phyloP scores from a whole-genome alignment of 129 eudicot genomes.

The Helianthus tuberosus region DNA sequence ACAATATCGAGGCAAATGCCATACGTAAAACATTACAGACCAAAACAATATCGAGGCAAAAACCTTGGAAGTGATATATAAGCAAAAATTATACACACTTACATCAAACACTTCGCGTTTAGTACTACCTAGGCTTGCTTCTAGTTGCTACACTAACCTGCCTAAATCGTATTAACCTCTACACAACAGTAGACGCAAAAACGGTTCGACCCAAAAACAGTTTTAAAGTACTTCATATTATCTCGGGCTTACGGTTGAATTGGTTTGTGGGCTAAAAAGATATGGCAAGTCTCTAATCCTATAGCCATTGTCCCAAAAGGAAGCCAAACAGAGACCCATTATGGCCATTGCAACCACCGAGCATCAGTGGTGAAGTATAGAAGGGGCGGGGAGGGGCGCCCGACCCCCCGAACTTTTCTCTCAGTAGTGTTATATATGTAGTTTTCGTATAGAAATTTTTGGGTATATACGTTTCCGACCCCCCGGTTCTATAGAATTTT shows the following conservation, averaged over 20 bases:
- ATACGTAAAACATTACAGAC: background rate
- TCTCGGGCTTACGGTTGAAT: slow-evolving; percentile 49
- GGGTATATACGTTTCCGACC: too few relatives aligned
- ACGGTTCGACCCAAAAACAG: background rate
- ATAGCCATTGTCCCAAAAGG: slow-evolving; percentile 89
- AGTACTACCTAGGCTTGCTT: slow-evolving; percentile 19
- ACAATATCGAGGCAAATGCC: too few relatives aligned
- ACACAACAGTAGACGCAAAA: slow-evolving; percentile 15
- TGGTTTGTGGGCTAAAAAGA: slow-evolving; percentile 41
- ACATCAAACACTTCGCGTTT: slow-evolving; percentile 13
- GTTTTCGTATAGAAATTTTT: too few relatives aligned
- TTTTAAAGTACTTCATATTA: background rate
- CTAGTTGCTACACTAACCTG: slow-evolving; percentile 23
- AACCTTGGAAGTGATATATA: slow-evolving; percentile 15
- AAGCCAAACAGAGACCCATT: slow-evolving; percentile 93
- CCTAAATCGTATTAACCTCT: slow-evolving; percentile 1
- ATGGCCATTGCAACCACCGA: slow-evolving; percentile 98
- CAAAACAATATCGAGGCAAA: background rate
- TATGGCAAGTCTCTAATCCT: slow-evolving; percentile 75
- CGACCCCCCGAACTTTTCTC: too few relatives aligned
- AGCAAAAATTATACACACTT: slow-evolving; percentile 12
- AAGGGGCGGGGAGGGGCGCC: too few relatives aligned
- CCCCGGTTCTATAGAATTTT: too few relatives aligned
- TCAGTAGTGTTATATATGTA: too few relatives aligned
- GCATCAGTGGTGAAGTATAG: too few relatives aligned